Base-by-base conservation (phyloP, 352 stramenopile species). In the Nothophytophthora sp. region DNA sequence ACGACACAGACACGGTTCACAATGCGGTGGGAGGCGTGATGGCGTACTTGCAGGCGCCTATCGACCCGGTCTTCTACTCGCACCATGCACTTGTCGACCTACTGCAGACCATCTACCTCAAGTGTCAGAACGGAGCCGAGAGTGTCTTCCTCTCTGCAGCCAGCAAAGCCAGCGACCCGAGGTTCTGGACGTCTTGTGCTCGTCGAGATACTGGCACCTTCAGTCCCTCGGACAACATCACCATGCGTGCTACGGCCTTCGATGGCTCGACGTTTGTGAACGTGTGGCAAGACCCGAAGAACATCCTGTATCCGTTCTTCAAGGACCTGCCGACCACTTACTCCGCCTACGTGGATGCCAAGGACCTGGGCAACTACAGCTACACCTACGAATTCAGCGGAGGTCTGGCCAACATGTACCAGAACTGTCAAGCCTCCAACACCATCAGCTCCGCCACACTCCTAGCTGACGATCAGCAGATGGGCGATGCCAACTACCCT, bases 221-320 rank as follows among this genome's bases (percentile, higher is more conserved):
- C 45, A 53, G n/a, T 0, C 45, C 22, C 11, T 57, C 41, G 0
- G 67, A 81, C 37, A 44, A 39, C 2, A 56, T 81, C 25, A 70
- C 44, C 0, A 77, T 81, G 67, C 39, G 51, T 1, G 37, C 44
- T 2, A 16, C 32, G 12, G 50, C 51, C 13, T 39, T 39, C 22
- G 35, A 56, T 15, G 41, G 34, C 11, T 50, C 43, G 13, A 50
- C 42, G n/a, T 81, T 50, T 34, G 65, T 74, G n/a, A 55, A 76
- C 20, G 64, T 80, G 13, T 60, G 57, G 30, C 67, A 53, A 4
- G 54, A 55, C 22, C 35, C 60, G 0, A 66, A 71, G 36, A 73
- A 70, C 32, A 66, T 60, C 3, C 38, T 87, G 16, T 84, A 84
- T 19, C 64, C 52, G 24, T 86, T 79, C 57, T 89, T 89, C 48